Base-by-base conservation (phyloP, 73 alveolate species). In the Tetrahymena malaccensis region DNA sequence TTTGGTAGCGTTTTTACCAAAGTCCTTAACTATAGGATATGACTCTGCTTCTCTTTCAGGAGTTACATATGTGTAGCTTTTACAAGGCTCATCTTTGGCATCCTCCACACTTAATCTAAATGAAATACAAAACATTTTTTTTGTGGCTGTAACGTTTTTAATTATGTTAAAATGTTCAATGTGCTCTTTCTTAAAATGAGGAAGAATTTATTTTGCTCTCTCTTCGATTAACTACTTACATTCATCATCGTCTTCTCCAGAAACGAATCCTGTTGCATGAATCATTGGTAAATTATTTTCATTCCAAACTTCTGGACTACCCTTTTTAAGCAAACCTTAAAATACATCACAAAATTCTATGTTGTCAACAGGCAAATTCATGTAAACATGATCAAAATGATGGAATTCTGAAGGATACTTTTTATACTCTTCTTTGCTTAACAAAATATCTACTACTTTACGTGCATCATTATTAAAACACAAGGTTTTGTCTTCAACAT, bases 281-380 rank as follows among this genome's bases (percentile, higher is more conserved):
- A 99, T 94, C 31, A 97, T 97, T 15, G 99, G 99, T 43, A 99
- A 97, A 83, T 96, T 70, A n/a, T 25, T 70, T 70, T 70, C 89
- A 70, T 70, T 70, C 89, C 89, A 70, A n/a, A 70, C 97, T 89
- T 94, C 96, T 37, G 97, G 96, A 33, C 97, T 98, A 34, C 99
- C 98, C 37, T 97, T 94, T 22, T 98, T 96, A 94, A 97, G 98
- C 44, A 97, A 85, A 9, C 99, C 99, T 57, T 94, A 96, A 95
- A 98, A 98, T 31, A 98, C 99, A 97, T 98, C 99, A 94, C 99
- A 96, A 94, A 99, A 99, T 93, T 98, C 99, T 33, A 99, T 98
- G 2, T 99, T 99, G 96, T 98, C 99, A 94, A 98, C 98, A 38
- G 99, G 99, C 40, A 99, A 96, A 97, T 99, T 99, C 99, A 99